A percentile compares a stretch with the other conserved stretches of the same genome.
Evolutionary conservation across 179 eudicot genomes (phyloP).

Genomic region (Silene coronaria): DNA sequence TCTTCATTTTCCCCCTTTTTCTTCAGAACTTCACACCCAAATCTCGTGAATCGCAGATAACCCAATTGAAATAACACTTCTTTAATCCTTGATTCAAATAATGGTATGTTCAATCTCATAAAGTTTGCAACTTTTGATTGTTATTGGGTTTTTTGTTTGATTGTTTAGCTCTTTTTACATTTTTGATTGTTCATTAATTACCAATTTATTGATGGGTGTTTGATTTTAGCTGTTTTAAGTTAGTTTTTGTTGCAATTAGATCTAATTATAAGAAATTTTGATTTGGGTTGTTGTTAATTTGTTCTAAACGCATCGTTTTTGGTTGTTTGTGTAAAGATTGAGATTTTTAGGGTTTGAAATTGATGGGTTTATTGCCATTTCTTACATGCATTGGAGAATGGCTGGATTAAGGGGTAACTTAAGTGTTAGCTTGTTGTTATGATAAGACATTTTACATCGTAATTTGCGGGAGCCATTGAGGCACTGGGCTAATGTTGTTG

Average conservation of each 20-base stretch:
- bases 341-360: not conserved
- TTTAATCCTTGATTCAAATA: constrained; percentile 12
- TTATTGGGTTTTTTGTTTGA: not conserved
- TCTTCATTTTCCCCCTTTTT: constrained; percentile 11
- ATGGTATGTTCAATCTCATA: constrained; percentile 19
- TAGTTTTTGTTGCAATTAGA: constrained; percentile 14
- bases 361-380: constrained; percentile 9
- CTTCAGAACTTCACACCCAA: constrained; percentile 11
- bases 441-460: not conserved
- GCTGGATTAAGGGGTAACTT: not conserved
- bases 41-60: constrained; percentile 16
- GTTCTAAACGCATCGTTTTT: not conserved
- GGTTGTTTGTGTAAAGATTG: not conserved
- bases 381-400: not conserved
- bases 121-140: not conserved
- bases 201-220: not conserved
- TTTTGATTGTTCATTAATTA: not conserved
- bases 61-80: not conserved
- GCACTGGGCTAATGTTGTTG: too few relatives aligned
- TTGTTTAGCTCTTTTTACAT: not conserved
- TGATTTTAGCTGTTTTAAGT: constrained; percentile 7
- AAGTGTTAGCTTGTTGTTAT: not conserved
- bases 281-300: constrained; percentile 13
- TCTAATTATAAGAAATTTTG: not conserved
- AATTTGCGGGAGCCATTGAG: too few relatives aligned